Base-by-base conservation (phyloP, 2,329 filamentous ascomycete species). In the Herpotrichia juniperi region DNA sequence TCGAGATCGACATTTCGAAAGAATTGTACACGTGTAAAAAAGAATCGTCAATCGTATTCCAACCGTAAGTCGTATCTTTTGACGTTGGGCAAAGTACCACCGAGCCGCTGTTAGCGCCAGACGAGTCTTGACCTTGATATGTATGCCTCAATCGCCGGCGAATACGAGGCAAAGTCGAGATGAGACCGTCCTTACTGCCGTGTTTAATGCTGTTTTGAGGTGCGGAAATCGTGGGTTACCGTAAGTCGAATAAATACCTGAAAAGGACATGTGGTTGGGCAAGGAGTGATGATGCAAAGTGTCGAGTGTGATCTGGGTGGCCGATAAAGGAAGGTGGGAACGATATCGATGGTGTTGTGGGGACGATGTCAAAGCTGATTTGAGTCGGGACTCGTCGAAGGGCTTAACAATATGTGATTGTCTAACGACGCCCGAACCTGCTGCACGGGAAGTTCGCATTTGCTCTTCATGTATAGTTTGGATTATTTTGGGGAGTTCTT, bases 341-440 rank as follows among this genome's bases (percentile, higher is more conserved):
- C 62, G 65, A 66, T 67, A 67, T 70, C 66, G 66, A 63, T 54
- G 56, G 57, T 12, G 28, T 56, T 64, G 61, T 51, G 58, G 58
- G 58, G 54, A 56, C 58, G 59, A 46, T 54, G 53, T 65, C 62
- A 63, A 61, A 58, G 58, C 46, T 64, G 58, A 58, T 63, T 71
- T 61, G 63, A 55, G 57, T 66, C 59, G 62, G 58, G 50, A 62
- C 58, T 69, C 64, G 63, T 57, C 54, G 65, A 63, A 59, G 51
- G 68, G 63, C 66, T 63, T 67, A 57, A 63, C 63, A 62, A 68
- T 60, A 50, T 57, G 51, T 55, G 50, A 60, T 64, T 63, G 67
- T 64, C 63, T 92, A 96, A 89, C 91, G 91, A 81, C 92, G 90
- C 82, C 91, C 91, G 88, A 96, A 96, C 88, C 91, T 96, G 90